Evolutionary conservation across 1,284 basidiomycete genomes (phyloP), one percentile per base, ranked within the genome.

Genomic region (Cutaneotrichosporon arboriforme): DNA sequence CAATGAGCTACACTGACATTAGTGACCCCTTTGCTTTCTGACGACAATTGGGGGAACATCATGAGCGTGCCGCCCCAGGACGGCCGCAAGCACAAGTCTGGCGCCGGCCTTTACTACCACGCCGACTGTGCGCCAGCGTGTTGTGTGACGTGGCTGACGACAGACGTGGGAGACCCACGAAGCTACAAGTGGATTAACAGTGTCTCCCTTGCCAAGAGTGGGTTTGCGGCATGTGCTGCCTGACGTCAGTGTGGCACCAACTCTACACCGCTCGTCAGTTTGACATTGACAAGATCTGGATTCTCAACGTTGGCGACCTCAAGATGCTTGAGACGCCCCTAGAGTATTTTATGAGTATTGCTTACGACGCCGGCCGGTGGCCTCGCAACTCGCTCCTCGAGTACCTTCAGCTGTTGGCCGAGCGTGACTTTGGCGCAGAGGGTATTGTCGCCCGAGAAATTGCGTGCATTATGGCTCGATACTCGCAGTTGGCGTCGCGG

Each of bases 271-370:
- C 66, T n/a, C 35, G 54, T 14, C 55, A 56, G 12, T 62, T 65
- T 46, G 52, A 65, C 26, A 66, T 57, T 17, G 63, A 52, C 37
- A 51, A 61, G 17, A 59, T 74, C 42, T 75, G 71, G 66, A 72
- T 77, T 33, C 58, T 76, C 49, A 77, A 77, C 52, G 73, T 76
- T 34, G 85, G 84, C 18, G 85, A 87, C 62, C 70, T 87, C 36
- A 87, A 87, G 66, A 83, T 84, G 0, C 84, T 83, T 62, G 86
- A 88, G 62, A 26, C 59, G n/a, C 81, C 84, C 41, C 82, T 78
- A 20, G 84, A 87, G 59, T 86, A 84, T 67, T 86, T 84, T 77
- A 73, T 87, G 58, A 77, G 75, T 17, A 79, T 81, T 45, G 84
- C 80, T 1, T 87, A 82, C 78, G 79, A 87, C 62, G 70, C 81